phyloP scores from a whole-genome alignment of 306 rosid species.

The Cicer arietinum region DNA sequence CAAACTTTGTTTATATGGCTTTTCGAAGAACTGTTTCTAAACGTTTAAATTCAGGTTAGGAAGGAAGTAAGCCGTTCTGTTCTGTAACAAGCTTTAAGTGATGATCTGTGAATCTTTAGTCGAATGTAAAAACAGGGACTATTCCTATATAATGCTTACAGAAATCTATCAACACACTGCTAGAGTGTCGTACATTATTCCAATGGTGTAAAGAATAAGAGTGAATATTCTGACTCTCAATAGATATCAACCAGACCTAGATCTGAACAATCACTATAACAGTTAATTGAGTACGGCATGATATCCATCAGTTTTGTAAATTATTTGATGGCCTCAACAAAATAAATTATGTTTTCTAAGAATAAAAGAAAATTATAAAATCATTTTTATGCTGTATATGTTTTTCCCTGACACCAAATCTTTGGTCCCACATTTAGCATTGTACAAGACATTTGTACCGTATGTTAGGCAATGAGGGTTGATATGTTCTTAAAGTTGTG shows the following conservation, averaged over 20 bases:
- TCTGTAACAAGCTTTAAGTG: neutral
- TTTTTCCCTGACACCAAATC: neutral
- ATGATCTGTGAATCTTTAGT: constrained; percentile 10
- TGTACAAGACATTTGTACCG: neutral
- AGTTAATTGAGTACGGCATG: neutral
- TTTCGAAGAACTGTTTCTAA: constrained; percentile 18
- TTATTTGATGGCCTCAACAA: neutral
- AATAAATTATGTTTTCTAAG: neutral
- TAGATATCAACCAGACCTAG: neutral
- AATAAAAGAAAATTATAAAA: neutral
- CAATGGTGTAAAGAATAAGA: neutral
- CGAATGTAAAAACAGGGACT: neutral
- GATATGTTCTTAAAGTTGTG: neutral
- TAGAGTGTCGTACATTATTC: neutral
- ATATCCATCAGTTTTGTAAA: neutral
- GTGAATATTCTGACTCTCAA: neutral
- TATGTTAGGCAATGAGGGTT: neutral
- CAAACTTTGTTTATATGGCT: neutral
- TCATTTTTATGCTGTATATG: neutral
- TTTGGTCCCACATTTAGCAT: neutral
- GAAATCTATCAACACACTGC: neutral
- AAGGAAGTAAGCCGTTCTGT: constrained; percentile 14
- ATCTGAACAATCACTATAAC: neutral
- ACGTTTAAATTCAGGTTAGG: neutral
- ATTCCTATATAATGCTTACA: constrained; percentile 6